Base-by-base conservation (phyloP, 805 yeast species). In the Sungouiozyma ichnusensis region DNA sequence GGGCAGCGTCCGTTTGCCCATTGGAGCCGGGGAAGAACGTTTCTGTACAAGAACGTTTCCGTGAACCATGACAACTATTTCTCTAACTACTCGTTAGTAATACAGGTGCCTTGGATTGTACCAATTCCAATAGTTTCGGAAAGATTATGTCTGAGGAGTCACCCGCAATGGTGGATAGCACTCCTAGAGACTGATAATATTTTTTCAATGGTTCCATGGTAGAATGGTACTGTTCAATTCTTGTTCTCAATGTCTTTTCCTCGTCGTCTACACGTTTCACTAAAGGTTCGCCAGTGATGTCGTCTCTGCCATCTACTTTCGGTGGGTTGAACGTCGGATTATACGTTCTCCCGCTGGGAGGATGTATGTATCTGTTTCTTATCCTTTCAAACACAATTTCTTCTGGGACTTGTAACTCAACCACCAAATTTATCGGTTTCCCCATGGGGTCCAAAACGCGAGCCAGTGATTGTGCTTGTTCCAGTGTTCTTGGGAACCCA, bases 291-390 rank as follows among this genome's bases (percentile, higher is more conserved):
- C 96, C 96, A 0, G 97, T 88, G 2, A 86, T 55, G 59, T 88
- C 97, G 55, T 88, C 97, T 46, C 64, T 71, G 31, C 86, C 94
- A 0, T 86, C 77, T 2, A 71, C 72, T 53, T 81, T 81, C 7
- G 97, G 97, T 5, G 97, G 96, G 53, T 84, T 87, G 62, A 86
- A 88, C 42, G 85, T 78, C 48, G 84, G 58, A 58, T 85, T 90
- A 60, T 88, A 88, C 2, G 87, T 81, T 48, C 97, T 67, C 0
- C 97, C 97, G 40, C 94, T 83, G 0, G 84, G 77, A 13, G 71
- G 58, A 61, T 88, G 97, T 34, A 87, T 81, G 80, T 85, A 86
- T 50, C 97, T 65, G 47, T 85, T 82, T 52, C 81, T 83, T 16
- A 90, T 85, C 55, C 97, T 71, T 31, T 80, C 80, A 19, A 87